Conservation (phyloP, 768 basidiomycete species). For the Erythrobasidium yunnanense region DNA sequence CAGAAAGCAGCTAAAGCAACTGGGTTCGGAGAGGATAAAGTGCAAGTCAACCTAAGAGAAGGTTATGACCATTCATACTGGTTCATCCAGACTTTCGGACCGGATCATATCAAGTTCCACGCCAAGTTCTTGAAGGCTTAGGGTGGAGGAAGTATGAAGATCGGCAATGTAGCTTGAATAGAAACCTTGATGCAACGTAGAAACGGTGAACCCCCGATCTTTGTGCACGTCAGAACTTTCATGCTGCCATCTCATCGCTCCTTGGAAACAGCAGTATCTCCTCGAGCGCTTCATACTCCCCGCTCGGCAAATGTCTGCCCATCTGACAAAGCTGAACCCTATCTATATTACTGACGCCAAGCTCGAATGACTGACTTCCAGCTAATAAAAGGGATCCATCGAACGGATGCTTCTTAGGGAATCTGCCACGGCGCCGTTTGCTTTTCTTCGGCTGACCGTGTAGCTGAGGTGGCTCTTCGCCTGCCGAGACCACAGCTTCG, state of each 20-base stretch:
- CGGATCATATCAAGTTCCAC: constrained; percentile 70
- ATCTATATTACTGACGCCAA: neutral
- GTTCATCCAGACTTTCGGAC: constrained; percentile 34
- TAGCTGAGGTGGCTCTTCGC: neutral
- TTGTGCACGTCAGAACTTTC: too few species aligned
- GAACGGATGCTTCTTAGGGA: constrained; percentile 12
- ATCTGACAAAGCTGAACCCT: constrained; percentile 12
- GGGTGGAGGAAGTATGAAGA: constrained; percentile 25
- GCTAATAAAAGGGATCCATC: neutral
- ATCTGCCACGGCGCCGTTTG: neutral
- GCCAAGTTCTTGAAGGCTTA: constrained; percentile 73
- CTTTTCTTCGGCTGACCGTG: neutral
- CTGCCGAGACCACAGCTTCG: neutral
- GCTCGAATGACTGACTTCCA: neutral
- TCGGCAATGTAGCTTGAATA: neutral
- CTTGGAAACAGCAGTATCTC: neutral
- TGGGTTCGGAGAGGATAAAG: constrained; percentile 62
- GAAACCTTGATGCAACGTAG: too few species aligned
- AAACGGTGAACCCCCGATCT: too few species aligned
- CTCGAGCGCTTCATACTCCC: neutral
- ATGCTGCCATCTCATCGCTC: too few species aligned
- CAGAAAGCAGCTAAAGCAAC: constrained; percentile 61
- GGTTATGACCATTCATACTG: constrained; percentile 39
- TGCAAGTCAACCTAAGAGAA: constrained; percentile 50
- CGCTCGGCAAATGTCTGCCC: constrained; percentile 2